These are phyloP conservation scores for Nannochloropsis salina DNA, from an alignment of 108 stramenopile species.

Conservation along the genomic window DNA sequence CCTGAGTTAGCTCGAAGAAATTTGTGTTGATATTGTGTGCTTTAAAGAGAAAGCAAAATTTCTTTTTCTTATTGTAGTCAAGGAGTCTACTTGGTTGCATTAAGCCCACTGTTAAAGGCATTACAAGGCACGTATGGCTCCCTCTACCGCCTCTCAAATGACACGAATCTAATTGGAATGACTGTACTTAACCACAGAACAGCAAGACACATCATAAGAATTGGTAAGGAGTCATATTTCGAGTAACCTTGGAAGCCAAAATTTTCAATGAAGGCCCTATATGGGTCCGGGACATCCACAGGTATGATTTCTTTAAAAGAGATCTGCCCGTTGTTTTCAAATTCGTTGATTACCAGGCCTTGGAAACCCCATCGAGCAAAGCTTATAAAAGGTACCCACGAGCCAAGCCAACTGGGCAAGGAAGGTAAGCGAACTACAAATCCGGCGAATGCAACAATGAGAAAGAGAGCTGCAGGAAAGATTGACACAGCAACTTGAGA, in stretches of 20 bases:
- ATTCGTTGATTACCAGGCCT: slow-evolving; percentile 49
- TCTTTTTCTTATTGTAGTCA: too few species aligned
- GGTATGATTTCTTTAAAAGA: background rate
- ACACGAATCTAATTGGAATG: background rate
- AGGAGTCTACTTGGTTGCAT: too few species aligned
- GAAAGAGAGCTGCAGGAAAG: slow-evolving; percentile 49
- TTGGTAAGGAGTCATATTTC: slow-evolving; percentile 1
- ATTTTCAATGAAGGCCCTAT: background rate
- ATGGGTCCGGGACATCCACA: background rate
- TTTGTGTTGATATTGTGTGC: too few species aligned
- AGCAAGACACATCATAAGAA: background rate
- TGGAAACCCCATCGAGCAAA: slow-evolving; percentile 51
- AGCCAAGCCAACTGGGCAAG: slow-evolving; percentile 44
- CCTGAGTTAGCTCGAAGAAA: too few species aligned
- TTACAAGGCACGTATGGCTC: too few species aligned
- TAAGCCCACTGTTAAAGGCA: too few species aligned
- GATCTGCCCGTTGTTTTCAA: background rate
- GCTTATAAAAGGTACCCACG: slow-evolving; percentile 47
- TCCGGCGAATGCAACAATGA: slow-evolving; percentile 50
- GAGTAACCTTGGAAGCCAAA: background rate
- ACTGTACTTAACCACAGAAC: background rate
- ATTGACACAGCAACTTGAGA: slow-evolving; percentile 44
- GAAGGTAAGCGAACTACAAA: slow-evolving; percentile 50
- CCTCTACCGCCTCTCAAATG: background rate
- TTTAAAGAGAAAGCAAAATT: too few species aligned